Percentiles rank a stretch among this genome's conserved stretches.
phyloP scores from a whole-genome alignment of 2,329 filamentous ascomycete genomes.

The Seiridium unicorne region DNA sequence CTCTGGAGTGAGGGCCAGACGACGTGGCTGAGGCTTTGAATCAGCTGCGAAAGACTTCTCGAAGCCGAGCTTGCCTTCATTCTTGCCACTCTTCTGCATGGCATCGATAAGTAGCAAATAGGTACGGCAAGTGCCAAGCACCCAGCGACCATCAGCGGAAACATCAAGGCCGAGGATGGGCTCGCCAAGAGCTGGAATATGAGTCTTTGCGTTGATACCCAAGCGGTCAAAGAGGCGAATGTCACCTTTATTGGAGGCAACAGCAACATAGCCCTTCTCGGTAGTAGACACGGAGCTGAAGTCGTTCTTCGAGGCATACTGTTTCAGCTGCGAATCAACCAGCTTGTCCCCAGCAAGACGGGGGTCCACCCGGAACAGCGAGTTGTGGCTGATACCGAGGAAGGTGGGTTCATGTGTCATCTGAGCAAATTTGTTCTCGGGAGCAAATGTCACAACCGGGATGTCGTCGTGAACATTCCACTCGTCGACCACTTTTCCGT shows the following conservation, averaged over 20 bases:
- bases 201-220: constrained; percentile 95
- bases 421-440: constrained; percentile 97
- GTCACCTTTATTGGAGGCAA: constrained; percentile 96
- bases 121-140: constrained; percentile 89
- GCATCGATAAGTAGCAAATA: constrained; percentile 94
- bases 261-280: constrained; percentile 93
- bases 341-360: constrained; percentile 88
- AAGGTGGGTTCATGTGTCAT: constrained; percentile 96
- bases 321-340: constrained; percentile 89
- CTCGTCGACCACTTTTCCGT: constrained; percentile 96
- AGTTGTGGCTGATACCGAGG: constrained; percentile 88
- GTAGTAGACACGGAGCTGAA: constrained; percentile 94
- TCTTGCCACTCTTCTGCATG: constrained; percentile 88
- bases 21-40: constrained; percentile 87
- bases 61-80: constrained; percentile 96
- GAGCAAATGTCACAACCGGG: constrained; percentile 84
- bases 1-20: constrained; percentile 82
- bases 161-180: constrained; percentile 94
- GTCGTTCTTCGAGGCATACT: constrained; percentile 95
- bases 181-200: constrained; percentile 92
- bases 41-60: constrained; percentile 92
- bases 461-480: constrained; percentile 99
- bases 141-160: constrained; percentile 92
- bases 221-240: constrained; percentile 95
- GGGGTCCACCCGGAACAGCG: constrained; percentile 90